Evolutionary conservation across 495 filamentous ascomycete species (phyloP), one percentile per base, ranked within the genome.

Genomic region (Astrothelium subdiscretum): DNA sequence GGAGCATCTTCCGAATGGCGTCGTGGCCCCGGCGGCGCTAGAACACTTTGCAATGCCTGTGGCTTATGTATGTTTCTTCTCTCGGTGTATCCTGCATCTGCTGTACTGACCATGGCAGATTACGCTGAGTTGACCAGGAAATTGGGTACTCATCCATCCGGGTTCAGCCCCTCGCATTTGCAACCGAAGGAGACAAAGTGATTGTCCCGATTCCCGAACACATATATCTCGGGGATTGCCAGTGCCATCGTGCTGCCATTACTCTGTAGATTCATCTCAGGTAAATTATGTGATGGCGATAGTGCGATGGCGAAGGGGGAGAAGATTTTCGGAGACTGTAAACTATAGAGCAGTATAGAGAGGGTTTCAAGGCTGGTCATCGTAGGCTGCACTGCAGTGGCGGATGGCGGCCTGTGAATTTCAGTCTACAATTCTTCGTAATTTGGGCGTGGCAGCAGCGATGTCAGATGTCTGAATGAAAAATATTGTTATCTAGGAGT

Each of bases 1-100:
- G 89, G 92, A 62, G 94, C 97, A 79, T 97, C 94, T 27, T 94
- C 94, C 15, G 94, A 98, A 82, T 98, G 94, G 94, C 83, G 94
- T 69, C 83, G 94, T 67, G 94, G 94, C 35, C 94, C 94, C 54
- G 94, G 97, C 78, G 94, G 94, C 61, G 94, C 95, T 24, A 83
- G 94, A 72, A 98, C 94, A 26, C 78, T 98, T 63, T 98, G 94
- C 77, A 98, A 98, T 77, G 94, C 94, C 29, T 98, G 94, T 70
- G 94, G 94, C 13, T 79, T 98, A 62, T 94, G 35, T 40, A 40
- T 40, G 35, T 40, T 40, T 40, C 35, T 40, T 40, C 35, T 40
- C 35, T 40, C 35, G 6, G 35, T 40, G 6, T 40, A 40, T 40
- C 35, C 35, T 40, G 15, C 15, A 40, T 15, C 35, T 15, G 35